Percentiles rank a stretch among this genome's conserved stretches.
These are phyloP conservation scores for Symmetrospora coprosmae DNA, from an alignment of 768 basidiomycete species.

Conservation along the genomic window DNA sequence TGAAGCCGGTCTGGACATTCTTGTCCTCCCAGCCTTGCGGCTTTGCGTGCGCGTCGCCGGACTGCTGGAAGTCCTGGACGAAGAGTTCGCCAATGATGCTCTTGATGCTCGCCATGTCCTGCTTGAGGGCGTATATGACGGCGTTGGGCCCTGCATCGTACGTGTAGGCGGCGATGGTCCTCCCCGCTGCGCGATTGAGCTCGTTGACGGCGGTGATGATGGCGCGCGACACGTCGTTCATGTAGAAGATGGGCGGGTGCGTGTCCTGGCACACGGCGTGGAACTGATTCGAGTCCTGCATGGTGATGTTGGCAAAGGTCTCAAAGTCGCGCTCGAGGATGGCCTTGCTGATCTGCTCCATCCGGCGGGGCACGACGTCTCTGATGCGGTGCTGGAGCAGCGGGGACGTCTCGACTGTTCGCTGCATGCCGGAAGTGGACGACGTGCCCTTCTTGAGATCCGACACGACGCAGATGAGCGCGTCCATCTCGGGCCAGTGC, in stretches of 20 bases:
- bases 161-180: slow-evolving; percentile 81
- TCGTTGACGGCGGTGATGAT: slow-evolving; percentile 83
- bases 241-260: slow-evolving; percentile 94
- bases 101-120: slow-evolving; percentile 64
- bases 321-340: slow-evolving; percentile 71
- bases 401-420: slow-evolving; percentile 79
- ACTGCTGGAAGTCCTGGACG: slow-evolving; percentile 57
- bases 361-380: slow-evolving; percentile 70
- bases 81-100: slow-evolving; percentile 67
- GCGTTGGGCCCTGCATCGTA: slow-evolving; percentile 98
- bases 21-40: slow-evolving; percentile 31
- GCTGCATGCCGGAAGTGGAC: slow-evolving; percentile 92
- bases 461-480: slow-evolving; percentile 89
- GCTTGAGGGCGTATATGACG: slow-evolving; percentile 75
- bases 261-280: slow-evolving; percentile 96
- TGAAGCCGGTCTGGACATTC: slow-evolving; percentile 35
- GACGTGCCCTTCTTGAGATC: slow-evolving; percentile 94
- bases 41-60: slow-evolving; percentile 42
- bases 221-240: slow-evolving; percentile 92
- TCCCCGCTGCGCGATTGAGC: slow-evolving; percentile 67
- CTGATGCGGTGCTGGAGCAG: slow-evolving; percentile 79
- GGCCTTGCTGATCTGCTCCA: slow-evolving; percentile 65
- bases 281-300: slow-evolving; percentile 97
- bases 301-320: slow-evolving; percentile 75
- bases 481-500: slow-evolving; percentile 92